phyloP scores from a whole-genome alignment of 352 stramenopile species.

The Peronospora tabacina region DNA sequence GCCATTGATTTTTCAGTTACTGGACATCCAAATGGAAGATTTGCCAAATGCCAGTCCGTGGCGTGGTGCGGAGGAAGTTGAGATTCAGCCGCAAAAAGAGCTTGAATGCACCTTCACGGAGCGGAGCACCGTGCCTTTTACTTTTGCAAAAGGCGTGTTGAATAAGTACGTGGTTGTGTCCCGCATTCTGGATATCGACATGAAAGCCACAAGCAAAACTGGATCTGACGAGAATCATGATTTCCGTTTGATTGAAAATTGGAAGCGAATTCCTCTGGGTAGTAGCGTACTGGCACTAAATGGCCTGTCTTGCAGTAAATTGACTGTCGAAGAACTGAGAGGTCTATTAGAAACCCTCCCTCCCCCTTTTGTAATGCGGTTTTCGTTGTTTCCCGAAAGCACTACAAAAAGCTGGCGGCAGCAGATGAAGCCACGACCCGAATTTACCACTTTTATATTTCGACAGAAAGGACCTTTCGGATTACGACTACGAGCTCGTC shows the following conservation, averaged over 20 bases:
- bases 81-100: constrained; percentile 54
- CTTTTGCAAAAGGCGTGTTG: constrained; percentile 59
- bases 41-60: constrained; percentile 66
- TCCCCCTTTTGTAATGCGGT: constrained; percentile 52
- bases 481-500: constrained; percentile 64
- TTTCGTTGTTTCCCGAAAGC: constrained; percentile 60
- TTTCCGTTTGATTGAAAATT: constrained; percentile 24
- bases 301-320: constrained; percentile 57
- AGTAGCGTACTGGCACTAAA: constrained; percentile 68
- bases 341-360: constrained; percentile 43
- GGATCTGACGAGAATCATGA: constrained; percentile 18
- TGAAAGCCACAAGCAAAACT: constrained; percentile 1
- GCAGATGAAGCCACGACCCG: constrained; percentile 40
- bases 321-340: constrained; percentile 64
- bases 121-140: constrained; percentile 45
- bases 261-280: constrained; percentile 45
- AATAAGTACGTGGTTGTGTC: constrained; percentile 65
- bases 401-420: constrained; percentile 42
- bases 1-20: constrained; percentile 71
- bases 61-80: constrained; percentile 66
- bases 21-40: constrained; percentile 75
- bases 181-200: constrained; percentile 38
- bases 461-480: constrained; percentile 68
- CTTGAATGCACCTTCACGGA: constrained; percentile 54
- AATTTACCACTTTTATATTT: constrained; percentile 58